phyloP scores from a whole-genome alignment of 2,329 filamentous ascomycete genomes.

The Ceratocystis ficicola region DNA sequence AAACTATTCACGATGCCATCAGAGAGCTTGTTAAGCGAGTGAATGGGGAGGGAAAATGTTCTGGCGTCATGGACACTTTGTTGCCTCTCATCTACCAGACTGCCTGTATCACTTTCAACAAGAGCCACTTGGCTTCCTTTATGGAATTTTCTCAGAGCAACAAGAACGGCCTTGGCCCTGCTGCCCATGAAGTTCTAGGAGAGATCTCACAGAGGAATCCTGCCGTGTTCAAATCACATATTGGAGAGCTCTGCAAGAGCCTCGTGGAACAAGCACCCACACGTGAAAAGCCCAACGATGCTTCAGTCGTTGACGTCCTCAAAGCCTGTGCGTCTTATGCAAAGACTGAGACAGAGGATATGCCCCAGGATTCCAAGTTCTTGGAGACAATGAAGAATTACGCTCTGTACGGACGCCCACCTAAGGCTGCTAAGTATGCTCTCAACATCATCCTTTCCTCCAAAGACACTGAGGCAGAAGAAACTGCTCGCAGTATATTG shows the following conservation, averaged over 20 bases:
- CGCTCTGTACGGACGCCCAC: conserved; percentile 67
- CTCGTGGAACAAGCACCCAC: conserved; percentile 70
- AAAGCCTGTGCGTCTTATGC: conserved; percentile 92
- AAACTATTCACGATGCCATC: conserved; percentile 77
- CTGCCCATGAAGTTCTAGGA: conserved; percentile 79
- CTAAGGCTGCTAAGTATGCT: conserved; percentile 82
- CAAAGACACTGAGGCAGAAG: conserved; percentile 58
- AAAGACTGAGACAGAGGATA: conserved; percentile 69
- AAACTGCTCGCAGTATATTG: conserved; percentile 74
- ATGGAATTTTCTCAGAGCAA: conserved; percentile 79
- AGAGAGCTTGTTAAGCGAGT: conserved; percentile 79
- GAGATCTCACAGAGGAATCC: conserved; percentile 85
- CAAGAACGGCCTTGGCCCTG: conserved; percentile 60
- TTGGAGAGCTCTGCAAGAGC: conserved; percentile 80
- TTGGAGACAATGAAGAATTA: conserved; percentile 70
- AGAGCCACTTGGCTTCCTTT: conserved; percentile 82
- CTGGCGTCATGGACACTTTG: conserved; percentile 64
- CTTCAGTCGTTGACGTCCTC: conserved; percentile 71
- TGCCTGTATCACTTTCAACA: conserved; percentile 79
- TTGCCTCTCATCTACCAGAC: conserved; percentile 72
- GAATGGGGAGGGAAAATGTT: conserved; percentile 34
- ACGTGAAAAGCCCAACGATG: conserved; percentile 53
- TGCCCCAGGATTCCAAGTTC: conserved; percentile 71
- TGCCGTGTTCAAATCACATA: conserved; percentile 82
- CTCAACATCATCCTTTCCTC: conserved; percentile 77